phyloP scores from a whole-genome alignment of 2,329 filamentous ascomycete species.

The Calonectria honghensis region DNA sequence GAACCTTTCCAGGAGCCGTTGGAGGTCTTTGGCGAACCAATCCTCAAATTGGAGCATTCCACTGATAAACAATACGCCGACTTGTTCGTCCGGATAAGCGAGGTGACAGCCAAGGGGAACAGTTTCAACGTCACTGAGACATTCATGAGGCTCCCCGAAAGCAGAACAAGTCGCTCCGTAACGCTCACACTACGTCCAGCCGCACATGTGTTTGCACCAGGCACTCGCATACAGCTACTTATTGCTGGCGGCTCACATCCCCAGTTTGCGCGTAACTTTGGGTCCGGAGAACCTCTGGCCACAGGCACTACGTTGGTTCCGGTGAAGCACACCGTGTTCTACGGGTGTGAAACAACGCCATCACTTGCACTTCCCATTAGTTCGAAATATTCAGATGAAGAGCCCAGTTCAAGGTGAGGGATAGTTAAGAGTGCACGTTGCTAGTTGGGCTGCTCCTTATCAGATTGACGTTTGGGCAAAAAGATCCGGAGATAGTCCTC shows the following conservation, averaged over 20 bases:
- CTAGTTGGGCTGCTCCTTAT: background rate
- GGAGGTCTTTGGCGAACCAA: background rate
- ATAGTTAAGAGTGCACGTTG: background rate
- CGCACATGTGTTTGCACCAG: background rate
- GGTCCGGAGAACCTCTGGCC: background rate
- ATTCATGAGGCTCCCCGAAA: slow-evolving; percentile 2
- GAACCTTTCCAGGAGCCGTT: background rate
- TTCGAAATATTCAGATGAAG: background rate
- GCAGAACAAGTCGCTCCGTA: background rate
- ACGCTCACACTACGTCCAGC: background rate
- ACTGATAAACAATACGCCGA: background rate
- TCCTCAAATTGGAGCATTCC: background rate
- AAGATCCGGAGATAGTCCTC: background rate
- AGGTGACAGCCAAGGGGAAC: background rate
- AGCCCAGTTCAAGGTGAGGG: no score
- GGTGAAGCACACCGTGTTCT: background rate
- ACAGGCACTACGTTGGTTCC: background rate
- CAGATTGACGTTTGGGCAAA: background rate
- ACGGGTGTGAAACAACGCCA: background rate
- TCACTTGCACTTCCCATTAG: background rate
- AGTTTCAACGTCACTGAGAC: slow-evolving; percentile 6
- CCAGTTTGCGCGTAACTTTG: slow-evolving; percentile 13
- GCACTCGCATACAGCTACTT: background rate
- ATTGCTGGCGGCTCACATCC: slow-evolving; percentile 4
- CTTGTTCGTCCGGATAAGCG: slow-evolving; percentile 1